Base-by-base conservation (phyloP, 176 grass and related monocot genomes). In the Cenchrus purpureus region DNA sequence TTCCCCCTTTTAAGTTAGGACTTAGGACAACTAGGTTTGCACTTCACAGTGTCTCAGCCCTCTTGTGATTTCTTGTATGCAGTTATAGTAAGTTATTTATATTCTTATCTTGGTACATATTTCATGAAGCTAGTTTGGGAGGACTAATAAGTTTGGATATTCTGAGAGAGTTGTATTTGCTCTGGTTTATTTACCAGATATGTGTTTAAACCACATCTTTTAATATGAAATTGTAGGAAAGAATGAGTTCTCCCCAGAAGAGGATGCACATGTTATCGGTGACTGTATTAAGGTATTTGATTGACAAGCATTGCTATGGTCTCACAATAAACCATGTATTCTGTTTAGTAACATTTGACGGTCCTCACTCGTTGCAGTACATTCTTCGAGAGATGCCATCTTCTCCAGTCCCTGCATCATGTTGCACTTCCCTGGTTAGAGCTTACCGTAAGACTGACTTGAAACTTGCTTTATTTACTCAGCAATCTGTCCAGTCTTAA, bases 221-320 rank as follows among this genome's bases (percentile, higher is more conserved):
- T 63, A 68, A 86, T 89, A 63, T 80, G 16, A 79, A 68, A 75
- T 88, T 95, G 78, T 89, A 97, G 95, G 95, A 34, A 97, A 93
- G 80, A 85, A 88, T 15, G 92, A 97, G 68, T 97, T 97, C 88
- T 97, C 90, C 42, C 65, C 95, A 76, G 88, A 95, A 79, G 95
- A 97, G 88, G 92, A 97, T 91, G 92, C 86, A 54, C 95, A 97
- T 91, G 91, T 97, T 77, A 90, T 97, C 64, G 95, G 95, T 88
- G 95, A 97, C 79, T 95, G 92, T 86, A 97, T 97, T 84, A 97
- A 97, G 91, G 95, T 97, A 82, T 89, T 73, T 73, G 74, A 72
- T 84, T 80, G 68, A 9, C 76, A 80, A 63, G 32, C 4, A 9
- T 79, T 78, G 65, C 71, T 76, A 70, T 65, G 55, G 12, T 56